Percentiles rank a stretch among this genome's conserved stretches.
Conservation (phyloP, 140 eudicot genomes). For the Anethum foeniculum region DNA sequence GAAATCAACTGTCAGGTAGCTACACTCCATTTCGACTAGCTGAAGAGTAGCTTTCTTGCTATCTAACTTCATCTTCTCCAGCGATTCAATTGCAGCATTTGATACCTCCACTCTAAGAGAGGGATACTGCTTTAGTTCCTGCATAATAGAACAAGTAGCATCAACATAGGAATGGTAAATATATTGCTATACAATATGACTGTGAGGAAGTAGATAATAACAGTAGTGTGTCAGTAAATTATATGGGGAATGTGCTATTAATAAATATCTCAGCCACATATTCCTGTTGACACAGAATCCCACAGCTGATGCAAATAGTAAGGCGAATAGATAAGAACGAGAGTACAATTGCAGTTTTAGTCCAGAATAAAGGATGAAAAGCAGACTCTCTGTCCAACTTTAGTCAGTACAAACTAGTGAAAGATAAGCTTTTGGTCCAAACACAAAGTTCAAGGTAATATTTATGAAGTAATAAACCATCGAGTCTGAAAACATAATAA, state of each 20-base stretch:
- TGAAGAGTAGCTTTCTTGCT: constrained; percentile 89
- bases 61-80: constrained; percentile 80
- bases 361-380: background rate
- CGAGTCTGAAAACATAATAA: background rate
- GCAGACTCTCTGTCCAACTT: background rate
- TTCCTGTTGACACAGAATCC: background rate
- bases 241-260: background rate
- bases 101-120: constrained; percentile 70
- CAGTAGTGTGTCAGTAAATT: background rate
- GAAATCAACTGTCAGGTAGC: constrained; percentile 84
- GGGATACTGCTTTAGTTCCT: constrained; percentile 95
- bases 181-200: background rate
- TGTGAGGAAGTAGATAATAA: background rate
- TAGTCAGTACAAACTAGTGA: background rate
- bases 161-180: background rate
- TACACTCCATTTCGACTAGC: constrained; percentile 88
- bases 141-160: constrained; percentile 19
- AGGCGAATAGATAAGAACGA: background rate
- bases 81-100: constrained; percentile 65
- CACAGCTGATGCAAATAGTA: background rate
- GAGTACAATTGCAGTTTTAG: background rate
- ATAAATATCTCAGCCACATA: background rate
- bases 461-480: background rate
- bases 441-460: background rate
- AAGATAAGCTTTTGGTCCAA: background rate